Evolutionary conservation across 2,329 filamentous ascomycete species (phyloP), one percentile per base, ranked within the genome.

Genomic region (Hysterium pulicare): DNA sequence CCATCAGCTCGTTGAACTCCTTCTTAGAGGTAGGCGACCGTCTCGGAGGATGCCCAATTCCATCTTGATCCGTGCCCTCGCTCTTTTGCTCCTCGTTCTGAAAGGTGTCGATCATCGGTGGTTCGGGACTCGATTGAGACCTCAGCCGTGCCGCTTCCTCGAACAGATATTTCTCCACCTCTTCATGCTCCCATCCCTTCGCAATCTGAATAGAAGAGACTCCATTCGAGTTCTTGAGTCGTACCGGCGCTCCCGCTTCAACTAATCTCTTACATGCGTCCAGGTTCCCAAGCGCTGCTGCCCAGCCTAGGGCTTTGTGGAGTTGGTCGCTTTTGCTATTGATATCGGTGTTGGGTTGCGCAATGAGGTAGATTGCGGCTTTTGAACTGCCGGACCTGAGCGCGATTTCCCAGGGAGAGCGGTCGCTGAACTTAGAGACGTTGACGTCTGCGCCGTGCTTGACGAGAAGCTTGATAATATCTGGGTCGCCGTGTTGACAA

Each of bases 391-490:
- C 26, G n/a, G 10, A 2, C 2, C 17, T 20, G 13, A 43, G 28
- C 19, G 41, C 41, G 23, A 43, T 32, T 17, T 43, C 41, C 41
- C 41, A 43, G 8, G 28, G 24, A 2, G 33, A 15, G n/a, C 31
- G 32, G n/a, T 38, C 34, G n/a, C 34, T 16, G 28, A 43, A 43
- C 2, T 26, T 33, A n/a, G 33, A n/a, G 8, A 33, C 15, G 35
- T 45, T 45, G 33, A 45, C 38, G 22, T 41, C 42, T 4, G 42
- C 42, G 26, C 42, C 42, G 19, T 31, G 31, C 3, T 41, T 24
- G n/a, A 45, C 32, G n/a, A 45, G 39, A 1, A 33, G n/a, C 23
- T 38, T 19, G 7, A 45, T 39, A 21, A 17, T 42, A 10, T 36
- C 32, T 6, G 20, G 9, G 15, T 45, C 24, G 11, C 42, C 42